These are phyloP conservation scores for Thalassiosira ordinaria DNA, from an alignment of 352 stramenopile genomes.

Conservation along the genomic window DNA sequence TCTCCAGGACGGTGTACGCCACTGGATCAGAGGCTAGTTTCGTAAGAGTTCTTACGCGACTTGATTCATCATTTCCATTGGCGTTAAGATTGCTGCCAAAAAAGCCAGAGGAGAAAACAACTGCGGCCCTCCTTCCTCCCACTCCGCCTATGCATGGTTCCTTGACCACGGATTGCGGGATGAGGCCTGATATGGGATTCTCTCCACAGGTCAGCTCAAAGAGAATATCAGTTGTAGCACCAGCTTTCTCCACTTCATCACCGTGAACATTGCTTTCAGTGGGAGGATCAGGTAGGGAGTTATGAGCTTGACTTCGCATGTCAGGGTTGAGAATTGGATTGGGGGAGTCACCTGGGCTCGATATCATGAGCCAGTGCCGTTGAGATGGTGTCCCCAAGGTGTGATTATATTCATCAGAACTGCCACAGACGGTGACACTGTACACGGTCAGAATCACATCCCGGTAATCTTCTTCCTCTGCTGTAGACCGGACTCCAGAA, in stretches of 20 bases:
- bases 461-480: slow-evolving; percentile 44
- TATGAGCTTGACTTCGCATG: slow-evolving; percentile 19
- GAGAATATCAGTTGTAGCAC: slow-evolving; percentile 60
- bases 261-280: no score
- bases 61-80: background rate
- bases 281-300: slow-evolving; percentile 10
- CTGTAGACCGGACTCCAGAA: no score
- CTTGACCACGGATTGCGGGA: slow-evolving; percentile 44
- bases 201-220: slow-evolving; percentile 75
- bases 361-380: slow-evolving; percentile 75
- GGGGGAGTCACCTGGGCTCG: slow-evolving; percentile 59
- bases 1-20: slow-evolving; percentile 61
- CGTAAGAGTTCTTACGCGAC: slow-evolving; percentile 26
- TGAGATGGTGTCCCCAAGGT: slow-evolving; percentile 12
- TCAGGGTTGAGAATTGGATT: slow-evolving; percentile 10
- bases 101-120: slow-evolving; percentile 57
- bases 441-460: slow-evolving; percentile 74
- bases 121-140: slow-evolving; percentile 37
- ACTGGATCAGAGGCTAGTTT: slow-evolving; percentile 32
- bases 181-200: slow-evolving; percentile 55
- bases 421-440: slow-evolving; percentile 62
- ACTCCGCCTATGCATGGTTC: slow-evolving; percentile 34
- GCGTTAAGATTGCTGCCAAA: slow-evolving; percentile 33
- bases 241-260: slow-evolving; percentile 46
- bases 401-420: slow-evolving; percentile 23